Base-by-base conservation (phyloP, 345 rosid genomes). In the Corchorus olitorius region DNA sequence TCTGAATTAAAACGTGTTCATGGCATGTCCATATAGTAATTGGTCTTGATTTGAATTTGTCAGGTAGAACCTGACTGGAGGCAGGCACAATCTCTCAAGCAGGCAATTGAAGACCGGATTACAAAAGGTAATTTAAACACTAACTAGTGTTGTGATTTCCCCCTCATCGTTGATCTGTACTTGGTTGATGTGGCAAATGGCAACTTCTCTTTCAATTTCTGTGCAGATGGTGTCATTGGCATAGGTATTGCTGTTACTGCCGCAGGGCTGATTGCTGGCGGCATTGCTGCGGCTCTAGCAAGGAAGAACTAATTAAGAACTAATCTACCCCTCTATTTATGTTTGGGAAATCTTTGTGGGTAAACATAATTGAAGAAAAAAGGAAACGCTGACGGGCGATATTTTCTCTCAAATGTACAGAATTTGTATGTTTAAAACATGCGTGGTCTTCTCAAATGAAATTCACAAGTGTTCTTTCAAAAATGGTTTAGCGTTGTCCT, bases 231-330 rank as follows among this genome's bases (percentile, higher is more conserved):
- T 76, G 86, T 91, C 50, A 87, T 93, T 73, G 97, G 98, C 72
- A 91, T 93, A 16, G 98, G 94, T 49, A 90, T 93, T 62, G 88
- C 97, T 77, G 92, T 90, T 12, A 87, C 97, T 64, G 92, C 94
- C 12, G 93, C 90, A 17, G 97, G 93, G 72, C 43, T 91, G 46
- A 73, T 93, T 79, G 98, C 86, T 54, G 91, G 98, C 58, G 90
- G 98, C 63, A 85, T 93, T 65, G 97, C 93, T 22, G 88, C 92
- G 9, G 93, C 92, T 48, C 27, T 93, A 48, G 19, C 93, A 65
- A 89, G 91, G 73, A 87, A 87, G 81, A 87, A 86, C 56, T 91
- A 85, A 91, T 19, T 39, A 87, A 87, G 81, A 87, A 86, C 56
- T 91, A 85, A 91, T 19, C 64, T 12, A 60, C 27, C 64, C 8